phyloP scores from a whole-genome alignment of 73 alveolate species.

The Paraurostyla sp. region DNA sequence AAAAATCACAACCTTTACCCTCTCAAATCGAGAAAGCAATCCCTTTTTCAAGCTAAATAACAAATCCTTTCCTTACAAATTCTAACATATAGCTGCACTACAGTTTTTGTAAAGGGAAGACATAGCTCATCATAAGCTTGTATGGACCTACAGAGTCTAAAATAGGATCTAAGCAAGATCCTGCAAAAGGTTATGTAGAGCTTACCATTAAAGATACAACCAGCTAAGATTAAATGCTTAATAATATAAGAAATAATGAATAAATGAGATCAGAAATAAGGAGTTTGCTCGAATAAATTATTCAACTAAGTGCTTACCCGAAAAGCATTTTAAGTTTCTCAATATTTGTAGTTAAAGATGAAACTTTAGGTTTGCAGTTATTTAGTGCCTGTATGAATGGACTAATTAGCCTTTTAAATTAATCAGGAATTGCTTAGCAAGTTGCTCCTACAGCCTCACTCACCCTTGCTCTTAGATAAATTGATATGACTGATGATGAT shows the following conservation, averaged over 20 bases:
- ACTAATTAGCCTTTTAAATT: neutral
- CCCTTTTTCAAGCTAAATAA: neutral
- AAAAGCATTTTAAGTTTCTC: neutral
- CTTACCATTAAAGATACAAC: neutral
- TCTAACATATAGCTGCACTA: neutral
- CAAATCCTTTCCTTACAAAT: neutral
- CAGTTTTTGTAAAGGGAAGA: neutral
- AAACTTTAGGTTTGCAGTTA: neutral
- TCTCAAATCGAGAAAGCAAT: neutral
- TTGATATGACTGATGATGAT: neutral
- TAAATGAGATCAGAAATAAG: neutral
- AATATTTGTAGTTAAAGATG: neutral
- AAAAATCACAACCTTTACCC: neutral
- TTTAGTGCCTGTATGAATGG: neutral
- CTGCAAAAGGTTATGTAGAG: neutral
- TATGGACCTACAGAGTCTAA: constrained; percentile 2
- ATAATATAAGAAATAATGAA: neutral
- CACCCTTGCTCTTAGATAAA: neutral
- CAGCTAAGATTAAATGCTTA: neutral
- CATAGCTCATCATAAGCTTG: neutral
- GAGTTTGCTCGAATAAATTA: neutral
- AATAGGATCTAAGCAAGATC: neutral
- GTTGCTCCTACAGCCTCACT: neutral
- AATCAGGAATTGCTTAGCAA: neutral
- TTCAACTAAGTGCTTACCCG: neutral